These are phyloP conservation scores for Trichoderma afroharzianum DNA, from an alignment of 2,329 filamentous ascomycete genomes.

Conservation along the genomic window DNA sequence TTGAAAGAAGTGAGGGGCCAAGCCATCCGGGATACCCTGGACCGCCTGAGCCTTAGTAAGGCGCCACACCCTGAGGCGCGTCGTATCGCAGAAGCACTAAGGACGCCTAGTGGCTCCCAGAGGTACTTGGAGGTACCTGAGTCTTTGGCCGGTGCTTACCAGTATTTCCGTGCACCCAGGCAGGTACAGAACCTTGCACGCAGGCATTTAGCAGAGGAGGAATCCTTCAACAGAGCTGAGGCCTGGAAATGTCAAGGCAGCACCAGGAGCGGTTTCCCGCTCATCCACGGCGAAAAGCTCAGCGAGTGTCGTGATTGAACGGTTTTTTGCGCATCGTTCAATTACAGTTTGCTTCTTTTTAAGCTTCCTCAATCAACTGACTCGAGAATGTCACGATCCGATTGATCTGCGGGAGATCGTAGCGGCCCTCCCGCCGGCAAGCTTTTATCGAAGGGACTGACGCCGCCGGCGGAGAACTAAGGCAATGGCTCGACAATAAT, in stretches of 20 bases:
- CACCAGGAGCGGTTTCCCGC: not conserved
- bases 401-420: conserved; percentile 10
- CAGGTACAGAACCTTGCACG: not conserved
- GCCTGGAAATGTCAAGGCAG: not conserved
- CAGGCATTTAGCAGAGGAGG: not conserved
- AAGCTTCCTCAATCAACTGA: not conserved
- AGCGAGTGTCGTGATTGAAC: not conserved
- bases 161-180: not conserved
- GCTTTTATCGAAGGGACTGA: not conserved
- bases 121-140: not conserved
- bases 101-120: not conserved
- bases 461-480: not conserved
- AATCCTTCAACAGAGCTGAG: not conserved
- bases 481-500: not conserved
- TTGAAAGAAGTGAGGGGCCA: not conserved
- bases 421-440: conserved; percentile 9
- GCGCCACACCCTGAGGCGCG: not conserved
- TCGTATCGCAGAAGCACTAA: not conserved
- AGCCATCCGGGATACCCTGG: not conserved
- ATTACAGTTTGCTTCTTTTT: not conserved
- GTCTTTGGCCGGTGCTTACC: not conserved
- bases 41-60: not conserved
- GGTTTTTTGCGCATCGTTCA: not conserved
- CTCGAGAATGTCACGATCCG: not conserved
- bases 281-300: not conserved